Evolutionary conservation across 495 filamentous ascomycete species (phyloP).

Genomic region (Podospora anserina): DNA sequence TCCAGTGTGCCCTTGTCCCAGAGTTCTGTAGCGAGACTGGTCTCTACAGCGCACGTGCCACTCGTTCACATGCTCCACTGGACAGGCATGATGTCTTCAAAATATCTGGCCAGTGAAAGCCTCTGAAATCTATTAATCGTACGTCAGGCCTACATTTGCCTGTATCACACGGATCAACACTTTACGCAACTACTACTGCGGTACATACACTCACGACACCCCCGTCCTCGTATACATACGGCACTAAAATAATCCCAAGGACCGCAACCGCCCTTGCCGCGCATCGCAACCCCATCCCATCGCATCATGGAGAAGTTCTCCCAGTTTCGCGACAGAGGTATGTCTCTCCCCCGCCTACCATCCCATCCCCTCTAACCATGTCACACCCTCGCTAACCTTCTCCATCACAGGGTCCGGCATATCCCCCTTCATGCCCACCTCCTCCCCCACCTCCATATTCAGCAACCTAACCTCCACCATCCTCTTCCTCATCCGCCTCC

Average conservation of each 20-base stretch:
- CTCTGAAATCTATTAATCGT: background rate
- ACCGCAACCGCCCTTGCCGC: background rate
- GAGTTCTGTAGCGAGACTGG: too few relatives aligned
- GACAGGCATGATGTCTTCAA: conserved; percentile 6
- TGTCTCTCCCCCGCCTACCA: conserved; percentile 19
- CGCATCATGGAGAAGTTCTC: conserved; percentile 90
- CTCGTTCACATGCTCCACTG: conserved; percentile 14
- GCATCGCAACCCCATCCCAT: background rate
- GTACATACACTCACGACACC: background rate
- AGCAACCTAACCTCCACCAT: conserved; percentile 62
- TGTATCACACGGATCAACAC: background rate
- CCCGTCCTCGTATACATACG: background rate
- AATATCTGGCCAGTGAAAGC: conserved; percentile 2
- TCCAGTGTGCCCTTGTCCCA: background rate
- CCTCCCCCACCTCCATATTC: conserved; percentile 56
- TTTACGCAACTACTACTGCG: background rate
- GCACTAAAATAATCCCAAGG: background rate
- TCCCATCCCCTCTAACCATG: background rate
- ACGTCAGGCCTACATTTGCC: conserved; percentile 7
- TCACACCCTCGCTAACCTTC: conserved; percentile 4
- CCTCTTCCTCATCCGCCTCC: conserved; percentile 77
- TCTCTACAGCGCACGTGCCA: conserved; percentile 10
- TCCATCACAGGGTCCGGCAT: conserved; percentile 76
- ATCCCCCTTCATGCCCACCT: conserved; percentile 86
- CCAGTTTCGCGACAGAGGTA: conserved; percentile 91